Evolutionary conservation across 192 early-diverging fungal genomes (phyloP).

Genomic region (Coemansia sp.): DNA sequence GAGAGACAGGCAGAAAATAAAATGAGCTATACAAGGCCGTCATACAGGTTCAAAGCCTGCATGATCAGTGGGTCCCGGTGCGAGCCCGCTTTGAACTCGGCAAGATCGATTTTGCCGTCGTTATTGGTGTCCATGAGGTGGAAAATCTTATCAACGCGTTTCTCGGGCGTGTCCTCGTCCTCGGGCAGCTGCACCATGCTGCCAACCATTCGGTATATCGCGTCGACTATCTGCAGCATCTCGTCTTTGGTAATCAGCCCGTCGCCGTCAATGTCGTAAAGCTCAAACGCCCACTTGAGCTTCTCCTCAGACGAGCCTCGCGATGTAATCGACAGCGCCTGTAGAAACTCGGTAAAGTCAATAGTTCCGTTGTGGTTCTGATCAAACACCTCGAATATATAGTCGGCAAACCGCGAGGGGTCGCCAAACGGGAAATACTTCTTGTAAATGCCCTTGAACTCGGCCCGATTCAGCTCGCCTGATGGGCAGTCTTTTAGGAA

Average conservation of each 20-base stretch:
- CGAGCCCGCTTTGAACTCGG: conserved; percentile 87
- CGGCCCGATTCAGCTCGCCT: conserved; percentile 77
- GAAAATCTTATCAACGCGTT: conserved; percentile 91
- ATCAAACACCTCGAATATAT: conserved; percentile 92
- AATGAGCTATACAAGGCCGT: conserved; percentile 71
- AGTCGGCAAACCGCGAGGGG: conserved; percentile 83
- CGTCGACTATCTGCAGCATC: conserved; percentile 89
- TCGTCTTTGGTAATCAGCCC: conserved; percentile 83
- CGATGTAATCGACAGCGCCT: conserved; percentile 80
- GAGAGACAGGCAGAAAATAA: neutral
- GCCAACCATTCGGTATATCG: conserved; percentile 94
- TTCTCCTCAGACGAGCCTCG: conserved; percentile 84
- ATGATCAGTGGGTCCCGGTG: conserved; percentile 85
- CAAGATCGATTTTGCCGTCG: conserved; percentile 78
- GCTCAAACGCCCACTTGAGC: conserved; percentile 80
- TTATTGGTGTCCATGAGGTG: conserved; percentile 84
- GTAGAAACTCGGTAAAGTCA: conserved; percentile 91
- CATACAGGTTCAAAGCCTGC: conserved; percentile 84
- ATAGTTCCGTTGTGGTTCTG: conserved; percentile 85
- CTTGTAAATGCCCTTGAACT: conserved; percentile 93
- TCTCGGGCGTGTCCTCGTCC: conserved; percentile 90
- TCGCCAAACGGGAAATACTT: conserved; percentile 98
- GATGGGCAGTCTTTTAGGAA: conserved; percentile 91
- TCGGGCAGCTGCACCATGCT: conserved; percentile 85
- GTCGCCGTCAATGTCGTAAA: conserved; percentile 92